Conservation (phyloP, 2,329 filamentous ascomycete genomes). For the Kalaharituber pfeilii region DNA sequence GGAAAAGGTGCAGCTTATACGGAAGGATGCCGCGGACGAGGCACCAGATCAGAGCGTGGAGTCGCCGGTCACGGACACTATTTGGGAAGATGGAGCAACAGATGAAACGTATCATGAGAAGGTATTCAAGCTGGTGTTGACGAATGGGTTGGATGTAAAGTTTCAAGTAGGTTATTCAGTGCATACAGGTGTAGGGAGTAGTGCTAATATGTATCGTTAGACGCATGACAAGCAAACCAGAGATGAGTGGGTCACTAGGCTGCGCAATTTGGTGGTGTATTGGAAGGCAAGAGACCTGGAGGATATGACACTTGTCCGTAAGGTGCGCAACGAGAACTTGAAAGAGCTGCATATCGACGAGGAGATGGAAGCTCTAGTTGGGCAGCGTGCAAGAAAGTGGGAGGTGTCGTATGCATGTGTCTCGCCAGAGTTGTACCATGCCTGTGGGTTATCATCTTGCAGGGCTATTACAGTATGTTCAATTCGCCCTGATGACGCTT, state of each 20-base stretch:
- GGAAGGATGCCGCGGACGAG: conserved; percentile 24
- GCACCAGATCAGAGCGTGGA: conserved; percentile 36
- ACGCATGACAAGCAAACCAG: conserved; percentile 28
- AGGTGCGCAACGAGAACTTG: conserved; percentile 41
- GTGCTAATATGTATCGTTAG: not conserved
- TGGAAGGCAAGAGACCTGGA: conserved; percentile 41
- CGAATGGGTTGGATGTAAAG: conserved; percentile 44
- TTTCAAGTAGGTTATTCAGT: conserved; percentile 35
- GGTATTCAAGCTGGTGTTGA: conserved; percentile 44
- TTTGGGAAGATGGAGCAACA: not conserved
- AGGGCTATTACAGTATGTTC: conserved; percentile 37
- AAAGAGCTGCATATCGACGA: conserved; percentile 46
- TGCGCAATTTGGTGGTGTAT: conserved; percentile 41
- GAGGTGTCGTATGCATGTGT: conserved; percentile 46
- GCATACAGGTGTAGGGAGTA: no score
- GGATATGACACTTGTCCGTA: conserved; percentile 41
- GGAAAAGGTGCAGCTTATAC: conserved; percentile 38
- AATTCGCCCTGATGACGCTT: not conserved
- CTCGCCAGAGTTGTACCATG: conserved; percentile 47
- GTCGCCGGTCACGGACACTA: not conserved
- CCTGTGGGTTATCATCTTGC: conserved; percentile 47
- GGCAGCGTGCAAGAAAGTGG: conserved; percentile 50
- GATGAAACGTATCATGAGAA: conserved; percentile 26
- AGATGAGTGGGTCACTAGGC: conserved; percentile 43
- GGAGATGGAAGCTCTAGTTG: conserved; percentile 45